Base-by-base conservation (phyloP, 2,329 filamentous ascomycete species). In the Botrytis aclada region DNA sequence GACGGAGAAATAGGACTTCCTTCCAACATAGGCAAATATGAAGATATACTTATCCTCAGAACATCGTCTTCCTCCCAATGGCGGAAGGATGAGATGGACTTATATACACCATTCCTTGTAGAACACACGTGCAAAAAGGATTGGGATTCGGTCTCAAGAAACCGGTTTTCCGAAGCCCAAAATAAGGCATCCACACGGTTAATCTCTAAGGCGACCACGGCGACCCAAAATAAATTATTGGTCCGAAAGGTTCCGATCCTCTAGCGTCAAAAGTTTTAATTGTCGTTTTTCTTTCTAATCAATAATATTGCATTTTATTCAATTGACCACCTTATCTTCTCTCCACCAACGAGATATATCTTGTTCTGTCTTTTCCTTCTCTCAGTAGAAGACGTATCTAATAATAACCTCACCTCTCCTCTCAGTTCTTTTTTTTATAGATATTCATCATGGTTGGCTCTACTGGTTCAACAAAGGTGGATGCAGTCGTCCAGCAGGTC, bases 391-490 rank as follows among this genome's bases (percentile, higher is more conserved):
- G 62, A 72, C 60, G 56, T 37, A 51, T 6, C 39, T 71, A 65
- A 47, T 72, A 56, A 67, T 67, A 58, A 16, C 39, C 18, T 43
- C 54, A 25, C 45, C 63, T 73, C 65, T 70, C 70, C 74, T 72
- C 74, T 74, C 75, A 47, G 72, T 74, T 62, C 9, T 74, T 71
- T 74, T 66, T 66, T 74, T 73, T 70, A 74, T 65, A 77, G 71
- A 74, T 78, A 79, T 78, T 74, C 78, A 62, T 70, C 77, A 56
- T 69, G 78, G 18, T 63, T 75, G 39, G 74, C 77, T 78, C 78
- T 62, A 80, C 79, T 66, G 77, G 78, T 72, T 78, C 79, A 72
- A 74, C 77, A 43, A 80, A 81, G 75, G 78, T 80, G 75, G 80
- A 81, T 71, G 78, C 79, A 63, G 77, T 77, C 71, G 75, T 81